These are phyloP conservation scores for Cynanchum wilfordii DNA, from an alignment of 257 asterid species.

Conservation along the genomic window DNA sequence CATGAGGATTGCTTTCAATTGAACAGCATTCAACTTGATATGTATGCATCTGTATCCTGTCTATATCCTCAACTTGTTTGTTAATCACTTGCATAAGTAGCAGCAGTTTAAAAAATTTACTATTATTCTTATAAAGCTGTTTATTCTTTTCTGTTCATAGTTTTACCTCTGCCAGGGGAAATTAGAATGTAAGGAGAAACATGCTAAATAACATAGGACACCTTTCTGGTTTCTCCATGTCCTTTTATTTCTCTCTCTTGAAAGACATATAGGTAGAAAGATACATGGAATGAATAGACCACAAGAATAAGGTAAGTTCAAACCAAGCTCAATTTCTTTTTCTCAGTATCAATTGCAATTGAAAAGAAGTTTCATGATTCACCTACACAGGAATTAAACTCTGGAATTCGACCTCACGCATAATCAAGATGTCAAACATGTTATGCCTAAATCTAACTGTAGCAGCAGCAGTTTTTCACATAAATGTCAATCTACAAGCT, in stretches of 20 bases:
- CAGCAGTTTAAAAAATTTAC: not conserved
- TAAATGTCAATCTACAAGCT: not conserved
- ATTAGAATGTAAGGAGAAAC: not conserved
- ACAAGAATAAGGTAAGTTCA: not conserved
- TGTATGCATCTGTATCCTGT: not conserved
- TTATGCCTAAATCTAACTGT: not conserved
- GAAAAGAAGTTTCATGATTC: not conserved
- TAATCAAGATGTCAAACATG: not conserved
- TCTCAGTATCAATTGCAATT: not conserved
- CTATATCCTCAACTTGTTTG: not conserved
- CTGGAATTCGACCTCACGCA: not conserved
- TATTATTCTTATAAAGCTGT: not conserved
- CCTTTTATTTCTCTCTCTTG: not conserved
- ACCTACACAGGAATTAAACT: not conserved
- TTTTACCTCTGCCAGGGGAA: not conserved
- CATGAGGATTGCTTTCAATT: too few species aligned
- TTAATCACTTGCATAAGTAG: not conserved
- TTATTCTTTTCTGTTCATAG: not conserved
- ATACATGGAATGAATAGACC: not conserved
- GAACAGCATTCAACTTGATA: not conserved
- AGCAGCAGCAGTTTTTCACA: not conserved
- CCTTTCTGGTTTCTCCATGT: not conserved
- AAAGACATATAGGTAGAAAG: not conserved
- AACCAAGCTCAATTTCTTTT: not conserved
- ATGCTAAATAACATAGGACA: not conserved